Evolutionary conservation across 805 yeast genomes (phyloP), one percentile per base, ranked within the genome.

Genomic region (Grigorovia jiainica): DNA sequence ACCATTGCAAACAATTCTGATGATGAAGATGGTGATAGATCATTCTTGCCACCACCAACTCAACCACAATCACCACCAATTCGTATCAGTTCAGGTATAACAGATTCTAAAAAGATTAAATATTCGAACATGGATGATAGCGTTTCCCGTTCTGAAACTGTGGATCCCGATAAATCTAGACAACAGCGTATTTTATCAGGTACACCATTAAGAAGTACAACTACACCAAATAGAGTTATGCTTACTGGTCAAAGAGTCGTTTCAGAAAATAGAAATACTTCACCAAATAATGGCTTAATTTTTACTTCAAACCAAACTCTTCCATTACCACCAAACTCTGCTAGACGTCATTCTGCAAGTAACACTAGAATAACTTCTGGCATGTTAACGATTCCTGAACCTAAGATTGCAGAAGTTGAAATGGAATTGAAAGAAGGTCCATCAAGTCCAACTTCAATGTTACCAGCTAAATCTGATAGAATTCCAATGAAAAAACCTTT

Each of bases 311-410:
- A 41, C 3, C 32, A 29, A 23, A 32, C 41, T n/a, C 13, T 38
- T 21, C 27, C 43, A 13, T 20, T 20, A 17, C 15, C 16, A 11
- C 35, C 45, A 7, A 41, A 25, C 23, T 32, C 47, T 37, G 33
- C 42, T 40, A n/a, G 40, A 23, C 31, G 44, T 49, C 7, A 49
- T 50, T 19, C 39, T 24, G 38, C 49, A 7, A 39, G 50, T 7
- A 48, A 54, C 15, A 47, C 64, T 39, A 61, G 72, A 52, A 66
- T 67, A 37, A 64, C 70, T 1, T 66, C 71, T 2, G 72, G 72
- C 11, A 67, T 65, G 67, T 51, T 68, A 18, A 53, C 66, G 11
- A 66, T 64, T 19, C 73, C 73, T 2, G 72, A 67, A 46, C 71
- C 72, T 17, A 65, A 59, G 47, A 52, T 67, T 40, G 57, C 64